These are phyloP conservation scores for Phytophthora cryptogea DNA, from an alignment of 352 stramenopile genomes.

Conservation along the genomic window DNA sequence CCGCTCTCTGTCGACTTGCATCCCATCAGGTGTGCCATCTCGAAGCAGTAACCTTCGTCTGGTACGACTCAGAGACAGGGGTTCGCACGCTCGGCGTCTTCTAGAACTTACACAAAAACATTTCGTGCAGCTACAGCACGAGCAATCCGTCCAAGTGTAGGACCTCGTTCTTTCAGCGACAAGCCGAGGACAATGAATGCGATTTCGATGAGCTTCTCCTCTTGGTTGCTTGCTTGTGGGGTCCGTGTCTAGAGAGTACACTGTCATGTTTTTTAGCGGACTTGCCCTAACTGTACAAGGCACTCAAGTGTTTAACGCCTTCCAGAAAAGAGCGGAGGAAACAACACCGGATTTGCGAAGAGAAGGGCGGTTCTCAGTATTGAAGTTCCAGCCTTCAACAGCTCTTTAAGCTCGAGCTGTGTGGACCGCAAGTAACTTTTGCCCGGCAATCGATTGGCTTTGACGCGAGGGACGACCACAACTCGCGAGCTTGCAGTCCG, in stretches of 20 bases:
- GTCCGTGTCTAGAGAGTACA: slow-evolving; percentile 8
- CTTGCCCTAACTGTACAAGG: background rate
- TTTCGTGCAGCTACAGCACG: too few relatives aligned
- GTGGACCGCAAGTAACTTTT: background rate
- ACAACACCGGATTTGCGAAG: slow-evolving; percentile 26
- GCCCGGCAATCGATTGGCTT: background rate
- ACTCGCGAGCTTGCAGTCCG: background rate
- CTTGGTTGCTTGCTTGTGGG: slow-evolving; percentile 1
- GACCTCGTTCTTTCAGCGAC: background rate
- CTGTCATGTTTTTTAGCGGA: slow-evolving; percentile 2
- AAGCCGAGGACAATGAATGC: background rate
- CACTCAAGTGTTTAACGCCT: slow-evolving; percentile 12
- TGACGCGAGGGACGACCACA: background rate
- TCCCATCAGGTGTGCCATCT: slow-evolving; percentile 18
- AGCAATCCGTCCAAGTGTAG: background rate
- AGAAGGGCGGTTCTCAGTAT: slow-evolving; percentile 12
- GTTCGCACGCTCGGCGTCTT: background rate
- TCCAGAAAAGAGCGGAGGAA: slow-evolving; percentile 20
- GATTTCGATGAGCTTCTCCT: background rate
- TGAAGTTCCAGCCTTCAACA: slow-evolving; percentile 13
- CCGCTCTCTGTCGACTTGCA: slow-evolving; percentile 4
- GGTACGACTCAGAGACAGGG: background rate
- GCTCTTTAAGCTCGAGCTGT: slow-evolving; percentile 17
- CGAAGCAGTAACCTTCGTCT: slow-evolving; percentile 7
- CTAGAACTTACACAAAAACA: background rate